Conservation (phyloP, 441 rosid species). For the Aleurites moluccanus region DNA sequence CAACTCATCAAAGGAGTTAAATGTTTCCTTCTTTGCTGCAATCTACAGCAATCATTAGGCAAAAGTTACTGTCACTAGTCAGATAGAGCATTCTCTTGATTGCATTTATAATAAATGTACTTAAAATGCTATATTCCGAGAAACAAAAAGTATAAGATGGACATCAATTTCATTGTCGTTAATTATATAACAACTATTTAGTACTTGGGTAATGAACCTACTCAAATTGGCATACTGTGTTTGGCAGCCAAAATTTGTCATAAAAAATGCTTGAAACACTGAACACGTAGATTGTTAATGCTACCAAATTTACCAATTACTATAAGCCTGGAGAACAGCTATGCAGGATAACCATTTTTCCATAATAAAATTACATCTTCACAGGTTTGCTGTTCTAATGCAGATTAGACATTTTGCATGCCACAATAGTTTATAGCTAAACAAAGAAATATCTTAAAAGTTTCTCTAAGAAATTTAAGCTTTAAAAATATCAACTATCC, state of each 20-base stretch:
- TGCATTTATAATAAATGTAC: background rate
- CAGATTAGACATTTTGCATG: background rate
- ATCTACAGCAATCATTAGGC: slow-evolving; percentile 40
- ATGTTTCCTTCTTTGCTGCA: slow-evolving; percentile 83
- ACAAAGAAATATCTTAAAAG: background rate
- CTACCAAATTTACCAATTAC: background rate
- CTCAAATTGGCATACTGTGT: background rate
- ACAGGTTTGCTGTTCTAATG: background rate
- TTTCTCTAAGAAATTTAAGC: background rate
- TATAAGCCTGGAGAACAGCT: background rate
- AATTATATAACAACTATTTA: background rate
- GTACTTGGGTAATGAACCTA: background rate
- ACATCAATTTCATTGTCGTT: background rate
- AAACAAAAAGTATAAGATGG: background rate
- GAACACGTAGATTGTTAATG: background rate
- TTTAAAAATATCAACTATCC: background rate
- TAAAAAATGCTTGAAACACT: background rate
- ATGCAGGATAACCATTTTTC: background rate
- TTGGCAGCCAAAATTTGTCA: background rate
- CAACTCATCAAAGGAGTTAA: slow-evolving; percentile 66
- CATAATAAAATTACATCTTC: background rate
- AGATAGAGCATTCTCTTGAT: background rate
- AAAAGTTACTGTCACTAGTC: background rate
- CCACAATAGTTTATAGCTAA: background rate
- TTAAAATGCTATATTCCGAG: background rate